phyloP scores from a whole-genome alignment of 2,329 filamentous ascomycete species.

The Stylonectria norvegica region DNA sequence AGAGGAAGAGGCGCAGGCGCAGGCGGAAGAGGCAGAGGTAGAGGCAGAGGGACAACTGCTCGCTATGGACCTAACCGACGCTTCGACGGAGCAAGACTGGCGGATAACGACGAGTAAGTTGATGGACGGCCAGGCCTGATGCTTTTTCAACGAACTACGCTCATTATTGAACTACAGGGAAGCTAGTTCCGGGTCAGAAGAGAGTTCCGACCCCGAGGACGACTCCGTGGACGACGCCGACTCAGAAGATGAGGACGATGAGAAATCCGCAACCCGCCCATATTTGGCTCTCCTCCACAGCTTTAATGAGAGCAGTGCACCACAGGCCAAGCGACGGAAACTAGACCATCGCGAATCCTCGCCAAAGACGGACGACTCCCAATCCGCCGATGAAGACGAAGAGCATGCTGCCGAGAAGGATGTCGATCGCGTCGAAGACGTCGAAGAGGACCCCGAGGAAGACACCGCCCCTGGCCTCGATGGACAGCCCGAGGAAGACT shows the following conservation, averaged over 20 bases:
- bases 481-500: constrained; percentile 36
- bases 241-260: constrained; percentile 45
- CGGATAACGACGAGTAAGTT: constrained; percentile 37
- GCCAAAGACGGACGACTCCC: constrained; percentile 35
- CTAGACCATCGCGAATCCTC: constrained; percentile 38
- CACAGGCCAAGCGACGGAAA: constrained; percentile 56
- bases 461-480: constrained; percentile 23
- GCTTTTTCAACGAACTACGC: neutral
- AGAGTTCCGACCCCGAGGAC: constrained; percentile 31
- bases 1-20: constrained; percentile 20
- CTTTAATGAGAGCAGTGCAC: constrained; percentile 44
- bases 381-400: constrained; percentile 36
- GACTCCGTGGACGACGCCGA: constrained; percentile 37
- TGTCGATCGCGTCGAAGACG: constrained; percentile 30
- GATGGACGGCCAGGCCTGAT: neutral
- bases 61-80: constrained; percentile 36
- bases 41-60: constrained; percentile 34
- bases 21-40: no score
- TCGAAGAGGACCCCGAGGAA: constrained; percentile 28
- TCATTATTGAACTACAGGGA: constrained; percentile 11
- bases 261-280: constrained; percentile 43
- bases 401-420: constrained; percentile 50
- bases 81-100: constrained; percentile 36
- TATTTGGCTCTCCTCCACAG: constrained; percentile 59
- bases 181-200: constrained; percentile 27